A percentile compares a stretch with the other conserved stretches of the same genome.
These are phyloP conservation scores for Asterochloris sp. DNA, from an alignment of 139 green algal genomes.

Conservation along the genomic window DNA sequence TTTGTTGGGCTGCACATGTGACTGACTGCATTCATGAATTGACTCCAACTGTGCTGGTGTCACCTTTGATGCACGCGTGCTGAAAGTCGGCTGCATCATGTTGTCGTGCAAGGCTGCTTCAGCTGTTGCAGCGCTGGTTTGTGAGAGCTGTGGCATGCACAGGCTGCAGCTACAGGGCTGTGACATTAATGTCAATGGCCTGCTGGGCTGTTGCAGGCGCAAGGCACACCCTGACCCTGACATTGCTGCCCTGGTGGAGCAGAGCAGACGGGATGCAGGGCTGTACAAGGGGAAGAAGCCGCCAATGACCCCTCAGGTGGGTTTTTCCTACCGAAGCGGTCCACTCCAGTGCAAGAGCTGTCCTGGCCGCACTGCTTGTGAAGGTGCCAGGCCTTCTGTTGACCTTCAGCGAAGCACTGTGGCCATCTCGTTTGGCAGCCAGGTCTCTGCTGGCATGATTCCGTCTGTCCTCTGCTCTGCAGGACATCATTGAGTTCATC, in stretches of 20 bases:
- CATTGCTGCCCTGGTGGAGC: conserved; percentile 59
- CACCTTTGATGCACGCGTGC: too few species aligned
- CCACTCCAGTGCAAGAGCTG: background rate
- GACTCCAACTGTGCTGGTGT: too few species aligned
- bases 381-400: background rate
- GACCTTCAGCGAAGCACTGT: background rate
- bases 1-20: too few species aligned
- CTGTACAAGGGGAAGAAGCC: conserved; percentile 30
- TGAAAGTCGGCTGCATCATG: too few species aligned
- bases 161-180: too few species aligned
- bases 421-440: background rate
- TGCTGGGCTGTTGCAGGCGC: background rate
- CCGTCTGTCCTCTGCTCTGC: background rate
- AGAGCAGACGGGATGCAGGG: conserved; percentile 18
- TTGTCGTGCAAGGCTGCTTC: too few species aligned
- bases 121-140: too few species aligned
- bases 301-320: conserved; percentile 4
- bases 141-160: too few species aligned
- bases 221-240: conserved; percentile 70
- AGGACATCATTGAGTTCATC: conserved; percentile 96
- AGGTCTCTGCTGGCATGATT: too few species aligned
- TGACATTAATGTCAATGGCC: too few species aligned
- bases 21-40: too few species aligned
- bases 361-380: too few species aligned
- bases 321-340: background rate